Evolutionary conservation across 2,329 filamentous ascomycete genomes (phyloP).

Genomic region (Stromatinia cepivora): DNA sequence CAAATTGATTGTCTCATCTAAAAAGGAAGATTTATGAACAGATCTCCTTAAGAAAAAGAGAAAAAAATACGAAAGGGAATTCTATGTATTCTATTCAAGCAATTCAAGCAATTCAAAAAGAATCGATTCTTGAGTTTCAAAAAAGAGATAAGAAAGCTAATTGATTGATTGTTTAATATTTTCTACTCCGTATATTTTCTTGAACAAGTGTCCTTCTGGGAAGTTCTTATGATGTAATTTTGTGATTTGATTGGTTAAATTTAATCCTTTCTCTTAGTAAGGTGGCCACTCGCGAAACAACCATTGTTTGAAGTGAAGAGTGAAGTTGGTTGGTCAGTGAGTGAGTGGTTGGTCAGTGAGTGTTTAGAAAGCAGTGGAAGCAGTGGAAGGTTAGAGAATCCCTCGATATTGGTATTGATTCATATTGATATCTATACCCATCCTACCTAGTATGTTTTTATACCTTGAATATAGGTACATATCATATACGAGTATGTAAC

Average conservation of each 20-base stretch:
- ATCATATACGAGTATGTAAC: background rate
- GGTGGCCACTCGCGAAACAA: background rate
- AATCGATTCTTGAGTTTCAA: background rate
- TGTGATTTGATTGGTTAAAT: slow-evolving; percentile 1
- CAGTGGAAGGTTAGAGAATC: background rate
- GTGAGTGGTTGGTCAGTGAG: background rate
- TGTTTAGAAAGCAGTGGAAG: slow-evolving; percentile 8
- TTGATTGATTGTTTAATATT: background rate
- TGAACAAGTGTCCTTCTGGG: slow-evolving; percentile 14
- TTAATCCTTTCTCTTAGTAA: background rate
- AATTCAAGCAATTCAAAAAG: background rate
- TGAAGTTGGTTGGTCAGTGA: background rate
- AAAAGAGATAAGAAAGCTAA: slow-evolving; percentile 4
- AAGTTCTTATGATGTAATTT: background rate
- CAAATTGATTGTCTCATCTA: slow-evolving; percentile 25
- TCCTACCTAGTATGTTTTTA: background rate
- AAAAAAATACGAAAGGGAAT: background rate
- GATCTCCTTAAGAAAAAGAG: slow-evolving; percentile 5
- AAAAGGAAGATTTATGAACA: slow-evolving; percentile 15
- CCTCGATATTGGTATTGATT: background rate
- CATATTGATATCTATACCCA: background rate
- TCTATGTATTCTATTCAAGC: slow-evolving; percentile 2
- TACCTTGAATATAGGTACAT: too few species aligned
- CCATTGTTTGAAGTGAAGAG: slow-evolving; percentile 4
- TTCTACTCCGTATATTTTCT: too few species aligned